Evolutionary conservation across 139 green algal species (phyloP), one percentile per base, ranked within the genome.

Genomic region (Pseudopediastrum boryanum): DNA sequence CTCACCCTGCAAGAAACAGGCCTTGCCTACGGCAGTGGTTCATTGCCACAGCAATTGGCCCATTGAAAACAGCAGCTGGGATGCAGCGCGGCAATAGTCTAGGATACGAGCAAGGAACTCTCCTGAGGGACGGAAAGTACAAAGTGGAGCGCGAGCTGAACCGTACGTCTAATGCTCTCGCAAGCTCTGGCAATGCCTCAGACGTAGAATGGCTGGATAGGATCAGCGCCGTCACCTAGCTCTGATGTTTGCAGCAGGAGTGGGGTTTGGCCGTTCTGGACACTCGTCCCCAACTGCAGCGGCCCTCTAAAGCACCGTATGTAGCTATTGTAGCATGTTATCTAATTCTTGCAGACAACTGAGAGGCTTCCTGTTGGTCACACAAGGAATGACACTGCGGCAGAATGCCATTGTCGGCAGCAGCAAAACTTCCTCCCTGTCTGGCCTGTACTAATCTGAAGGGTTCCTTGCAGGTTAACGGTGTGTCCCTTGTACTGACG

Each of bases 141-240:
- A 31, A 48, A 2, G 82, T 91, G 2, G 64, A 84, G 56, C 66
- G 82, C 16, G 84, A 90, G 79, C 58, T 89, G 9, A 89, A 89
- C 78, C 61, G 84, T 89, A 61, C 35, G 51, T 70, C 6, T 35
- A 3, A 8, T 73, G 51, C 71, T 63, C 29, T 44, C 42, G 42
- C 9, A 7, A 44, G 42, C 8, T 38, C 39, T 58, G 35, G 27
- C 25, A 58, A 7, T 62, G 0, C 9, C 52, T 62, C 33, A 43
- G 23, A 44, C 2, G 9, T 44, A 16, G 35, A 51, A 50, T 51
- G 35, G 52, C 64, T 41, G 33, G 39, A 29, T 39, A 3, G 19
- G 13, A 35, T 27, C 35, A 27, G 54, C 13, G 54, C 54, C 33
- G n/a, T n/a, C n/a, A n/a, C n/a, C n/a, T n/a, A n/a, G n/a, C n/a